Evolutionary conservation across 805 yeast genomes (phyloP), one percentile per base, ranked within the genome.

Genomic region (Priceomyces melissophilus): DNA sequence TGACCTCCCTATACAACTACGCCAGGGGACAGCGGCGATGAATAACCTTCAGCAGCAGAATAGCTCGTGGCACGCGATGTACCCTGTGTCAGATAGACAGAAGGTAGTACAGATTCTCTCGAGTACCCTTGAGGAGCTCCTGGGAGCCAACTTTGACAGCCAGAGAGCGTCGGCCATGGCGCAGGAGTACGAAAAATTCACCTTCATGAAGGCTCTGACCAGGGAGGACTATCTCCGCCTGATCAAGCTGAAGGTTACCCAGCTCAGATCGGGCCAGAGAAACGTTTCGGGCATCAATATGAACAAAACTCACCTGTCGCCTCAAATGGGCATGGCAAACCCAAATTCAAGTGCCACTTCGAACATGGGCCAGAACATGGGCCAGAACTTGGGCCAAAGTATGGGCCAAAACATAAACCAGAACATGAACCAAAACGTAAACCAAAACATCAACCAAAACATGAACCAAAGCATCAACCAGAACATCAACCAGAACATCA

Each of bases 171-270:
- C 60, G 12, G 46, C 54, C 26, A 59, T 80, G 50, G 88, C 89
- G 3, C 83, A 79, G 50, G 87, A 83, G 53, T 83, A 81, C 49
- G 93, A 84, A 55, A 76, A 79, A 43, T 78, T 72, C 49, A 76
- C 87, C 16, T 84, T 73, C 55, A 70, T 73, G 41, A 79, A 79
- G 42, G 71, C 87, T 10, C 69, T 71, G 8, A 67, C 77, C 14
- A 78, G 79, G 48, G 77, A 75, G 39, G 81, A 80, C 45, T 84
- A 84, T 53, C 70, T 55, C 56, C 65, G 54, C 50, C 60, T 67
- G 45, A 69, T 58, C 55, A 68, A 59, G 50, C 65, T 60, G 46
- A 67, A 71, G 55, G 54, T 69, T 43, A 50, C 61, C 30, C 68
- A 63, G 49, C 55, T 66, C 40, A 54, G 58, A 40, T 43, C 41